These are phyloP conservation scores for Rusavskia elegans DNA, from an alignment of 495 filamentous ascomycete species.

Conservation along the genomic window DNA sequence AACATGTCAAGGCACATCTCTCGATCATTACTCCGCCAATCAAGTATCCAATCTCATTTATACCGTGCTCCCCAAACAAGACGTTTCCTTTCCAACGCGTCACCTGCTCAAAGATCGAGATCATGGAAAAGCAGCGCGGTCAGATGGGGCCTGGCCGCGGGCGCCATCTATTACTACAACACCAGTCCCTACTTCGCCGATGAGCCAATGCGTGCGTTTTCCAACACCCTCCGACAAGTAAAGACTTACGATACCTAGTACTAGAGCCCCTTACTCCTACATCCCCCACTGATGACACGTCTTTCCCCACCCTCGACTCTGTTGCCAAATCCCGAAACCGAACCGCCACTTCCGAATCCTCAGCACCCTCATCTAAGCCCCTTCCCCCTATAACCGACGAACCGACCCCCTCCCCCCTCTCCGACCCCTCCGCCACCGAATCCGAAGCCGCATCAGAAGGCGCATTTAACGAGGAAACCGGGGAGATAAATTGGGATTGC, in stretches of 20 bases:
- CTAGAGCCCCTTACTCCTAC: conserved; percentile 22
- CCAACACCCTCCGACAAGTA: background rate
- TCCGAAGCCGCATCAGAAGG: conserved; percentile 63
- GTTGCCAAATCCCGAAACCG: conserved; percentile 11
- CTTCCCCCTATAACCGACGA: conserved; percentile 1
- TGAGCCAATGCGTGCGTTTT: conserved; percentile 51
- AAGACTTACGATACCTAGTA: background rate
- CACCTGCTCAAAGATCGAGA: conserved; percentile 46
- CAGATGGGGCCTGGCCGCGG: conserved; percentile 63
- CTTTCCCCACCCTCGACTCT: conserved; percentile 29
- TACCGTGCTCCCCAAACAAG: conserved; percentile 18
- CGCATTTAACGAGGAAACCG: conserved; percentile 94
- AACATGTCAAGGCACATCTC: conserved; percentile 21
- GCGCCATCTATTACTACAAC: conserved; percentile 82
- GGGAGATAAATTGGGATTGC: conserved; percentile 99
- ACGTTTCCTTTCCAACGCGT: conserved; percentile 58
- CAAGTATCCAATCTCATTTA: conserved; percentile 21
- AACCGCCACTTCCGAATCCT: background rate
- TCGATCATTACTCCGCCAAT: conserved; percentile 18
- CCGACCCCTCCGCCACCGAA: conserved; percentile 40
- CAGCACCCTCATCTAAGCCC: conserved; percentile 1
- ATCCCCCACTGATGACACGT: conserved; percentile 15
- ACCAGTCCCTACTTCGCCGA: conserved; percentile 78
- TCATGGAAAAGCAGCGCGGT: conserved; percentile 66
- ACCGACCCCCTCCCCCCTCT: conserved; percentile 3